A percentile compares a stretch with the other conserved stretches of the same genome.
Evolutionary conservation across 2,329 filamentous ascomycete genomes (phyloP).

Genomic region (Pseudogymnoascus sp.): DNA sequence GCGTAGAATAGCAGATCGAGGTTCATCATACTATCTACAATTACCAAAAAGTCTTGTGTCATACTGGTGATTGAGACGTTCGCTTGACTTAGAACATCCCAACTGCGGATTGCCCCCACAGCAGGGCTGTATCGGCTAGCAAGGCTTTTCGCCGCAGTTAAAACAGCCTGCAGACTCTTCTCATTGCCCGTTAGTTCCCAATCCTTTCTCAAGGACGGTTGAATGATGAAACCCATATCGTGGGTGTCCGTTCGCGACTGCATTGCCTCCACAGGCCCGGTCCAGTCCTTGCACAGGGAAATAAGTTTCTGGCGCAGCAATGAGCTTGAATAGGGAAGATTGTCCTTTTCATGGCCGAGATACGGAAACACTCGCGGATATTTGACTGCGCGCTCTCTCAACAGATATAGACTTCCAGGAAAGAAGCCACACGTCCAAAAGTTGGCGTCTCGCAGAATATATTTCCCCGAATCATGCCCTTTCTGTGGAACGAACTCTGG

Average conservation of each 20-base stretch:
- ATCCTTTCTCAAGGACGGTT: conserved; percentile 38
- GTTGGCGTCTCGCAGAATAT: conserved; percentile 17
- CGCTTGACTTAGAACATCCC: conserved; percentile 33
- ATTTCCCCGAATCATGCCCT: conserved; percentile 14
- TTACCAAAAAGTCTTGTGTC: conserved; percentile 32
- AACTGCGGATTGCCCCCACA: conserved; percentile 41
- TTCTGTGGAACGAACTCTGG: conserved; percentile 21
- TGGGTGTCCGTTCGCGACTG: conserved; percentile 41
- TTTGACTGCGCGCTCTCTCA: conserved; percentile 28
- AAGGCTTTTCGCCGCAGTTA: conserved; percentile 37
- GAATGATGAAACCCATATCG: conserved; percentile 47
- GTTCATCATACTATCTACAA: conserved; percentile 33
- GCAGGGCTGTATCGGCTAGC: conserved; percentile 34
- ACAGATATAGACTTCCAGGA: conserved; percentile 29
- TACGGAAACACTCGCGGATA: conserved; percentile 23
- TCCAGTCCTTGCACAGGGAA: conserved; percentile 26
- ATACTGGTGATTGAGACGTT: conserved; percentile 21
- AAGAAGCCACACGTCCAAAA: conserved; percentile 36
- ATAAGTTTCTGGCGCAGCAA: conserved; percentile 18
- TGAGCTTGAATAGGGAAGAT: background rate
- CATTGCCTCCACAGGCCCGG: conserved; percentile 30
- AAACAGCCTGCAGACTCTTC: conserved; percentile 32
- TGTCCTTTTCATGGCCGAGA: background rate
- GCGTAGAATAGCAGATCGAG: background rate
- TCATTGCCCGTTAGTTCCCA: conserved; percentile 38